A percentile compares a stretch with the other conserved stretches of the same genome.
phyloP scores from a whole-genome alignment of 75 land plant genomes.

The Selaginella moellendorffii region DNA sequence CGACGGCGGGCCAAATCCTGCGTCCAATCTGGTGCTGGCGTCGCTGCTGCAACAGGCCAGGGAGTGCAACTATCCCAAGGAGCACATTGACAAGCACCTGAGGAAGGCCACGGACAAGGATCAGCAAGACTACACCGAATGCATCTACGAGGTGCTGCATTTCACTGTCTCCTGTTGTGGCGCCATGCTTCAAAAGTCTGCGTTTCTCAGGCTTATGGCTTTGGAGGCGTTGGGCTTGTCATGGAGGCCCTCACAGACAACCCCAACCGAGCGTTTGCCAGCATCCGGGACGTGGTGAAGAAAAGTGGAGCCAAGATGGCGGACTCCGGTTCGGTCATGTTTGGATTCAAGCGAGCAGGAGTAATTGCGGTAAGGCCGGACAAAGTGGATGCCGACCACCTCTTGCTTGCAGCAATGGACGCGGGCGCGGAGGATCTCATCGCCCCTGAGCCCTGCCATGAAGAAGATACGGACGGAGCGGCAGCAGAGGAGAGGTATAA shows the following conservation, averaged over 20 bases:
- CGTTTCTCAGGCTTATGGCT: slow-evolving; percentile 63
- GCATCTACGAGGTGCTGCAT: slow-evolving; percentile 79
- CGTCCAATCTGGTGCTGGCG: slow-evolving; percentile 60
- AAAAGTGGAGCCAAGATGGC: slow-evolving; percentile 92
- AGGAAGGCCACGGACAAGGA: slow-evolving; percentile 90
- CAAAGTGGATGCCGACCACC: slow-evolving; percentile 58
- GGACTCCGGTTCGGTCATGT: slow-evolving; percentile 79
- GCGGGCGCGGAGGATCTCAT: slow-evolving; percentile 93
- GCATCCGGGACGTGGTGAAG: slow-evolving; percentile 72
- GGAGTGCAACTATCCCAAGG: slow-evolving; percentile 81
- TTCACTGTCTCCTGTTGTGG: no score
- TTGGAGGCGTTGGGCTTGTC: slow-evolving; percentile 22
- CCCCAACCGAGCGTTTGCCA: slow-evolving; percentile 58
- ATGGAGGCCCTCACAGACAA: slow-evolving; percentile 85
- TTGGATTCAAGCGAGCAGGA: slow-evolving; percentile 80
- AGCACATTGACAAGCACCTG: slow-evolving; percentile 75
- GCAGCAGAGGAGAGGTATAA: no score
- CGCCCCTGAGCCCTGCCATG: slow-evolving; percentile 73
- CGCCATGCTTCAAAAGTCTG: background rate
- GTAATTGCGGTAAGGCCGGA: slow-evolving; percentile 50
- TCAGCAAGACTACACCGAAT: slow-evolving; percentile 71
- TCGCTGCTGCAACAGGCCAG: slow-evolving; percentile 72
- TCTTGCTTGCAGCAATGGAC: slow-evolving; percentile 72
- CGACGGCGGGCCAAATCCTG: slow-evolving; percentile 79
- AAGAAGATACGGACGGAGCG: slow-evolving; percentile 29